These are phyloP conservation scores for Apiotrichum brassicae DNA, from an alignment of 1,284 basidiomycete genomes.

Conservation along the genomic window DNA sequence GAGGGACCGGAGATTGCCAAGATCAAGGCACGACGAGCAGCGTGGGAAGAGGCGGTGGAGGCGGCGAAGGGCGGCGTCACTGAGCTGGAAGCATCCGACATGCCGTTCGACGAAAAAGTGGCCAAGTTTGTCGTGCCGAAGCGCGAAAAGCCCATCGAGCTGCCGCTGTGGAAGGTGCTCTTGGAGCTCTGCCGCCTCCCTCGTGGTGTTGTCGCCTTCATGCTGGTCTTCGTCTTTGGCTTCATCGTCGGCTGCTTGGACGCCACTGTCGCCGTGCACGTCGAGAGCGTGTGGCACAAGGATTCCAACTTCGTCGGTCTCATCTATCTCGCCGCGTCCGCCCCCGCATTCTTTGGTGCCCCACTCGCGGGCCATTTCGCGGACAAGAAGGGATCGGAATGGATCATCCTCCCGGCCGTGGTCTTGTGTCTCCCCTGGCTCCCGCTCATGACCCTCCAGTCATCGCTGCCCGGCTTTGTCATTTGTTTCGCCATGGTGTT, in stretches of 20 bases:
- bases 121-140: neutral
- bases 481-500: conserved; percentile 54
- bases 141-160: conserved; percentile 20
- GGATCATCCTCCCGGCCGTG: conserved; percentile 53
- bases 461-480: conserved; percentile 58
- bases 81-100: neutral
- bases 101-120: neutral
- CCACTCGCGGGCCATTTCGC: conserved; percentile 58
- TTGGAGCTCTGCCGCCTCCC: conserved; percentile 52
- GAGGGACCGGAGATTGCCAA: conserved; percentile 32
- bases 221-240: conserved; percentile 59
- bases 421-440: conserved; percentile 62
- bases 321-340: conserved; percentile 62
- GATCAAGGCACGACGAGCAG: neutral
- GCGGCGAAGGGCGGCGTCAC: neutral
- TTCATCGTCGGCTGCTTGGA: conserved; percentile 31
- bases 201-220: conserved; percentile 55
- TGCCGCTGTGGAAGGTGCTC: conserved; percentile 48
- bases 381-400: conserved; percentile 60
- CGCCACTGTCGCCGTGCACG: conserved; percentile 56
- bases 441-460: conserved; percentile 54
- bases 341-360: conserved; percentile 58
- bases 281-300: conserved; percentile 59
- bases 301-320: conserved; percentile 60
- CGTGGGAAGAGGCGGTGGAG: neutral